Evolutionary conservation across 495 filamentous ascomycete species (phyloP), one percentile per base, ranked within the genome.

Genomic region (Podospora anserina): DNA sequence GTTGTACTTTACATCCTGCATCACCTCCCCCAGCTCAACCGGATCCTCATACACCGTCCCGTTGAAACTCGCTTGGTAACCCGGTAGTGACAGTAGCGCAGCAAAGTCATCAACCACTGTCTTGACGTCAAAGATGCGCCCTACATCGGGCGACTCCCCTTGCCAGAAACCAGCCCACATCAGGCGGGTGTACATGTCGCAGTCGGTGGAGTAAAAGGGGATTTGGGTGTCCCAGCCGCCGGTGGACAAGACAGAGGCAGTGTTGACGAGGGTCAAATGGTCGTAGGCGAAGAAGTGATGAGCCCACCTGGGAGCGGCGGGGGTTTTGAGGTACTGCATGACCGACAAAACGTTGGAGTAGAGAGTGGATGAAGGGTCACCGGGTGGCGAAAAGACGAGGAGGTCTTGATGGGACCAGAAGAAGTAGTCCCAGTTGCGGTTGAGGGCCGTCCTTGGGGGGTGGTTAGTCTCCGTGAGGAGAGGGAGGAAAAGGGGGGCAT

Each of bases 331-430:
- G 15, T 75, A 70, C 19, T 77, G 71, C 7, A 88, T 77, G 32
- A 79, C 76, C 16, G 77, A 75, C 54, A 87, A 72, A 11, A 78
- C 80, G 23, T 81, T 76, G 64, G 75, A 71, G 76, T 89, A 88
- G 16, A 88, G 72, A 9, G 81, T 82, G 56, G 70, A 65, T 28
- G 68, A 66, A 6, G 76, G 77, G 5, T 75, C 76, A 34, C 80
- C 73, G 59, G 84, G 79, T 70, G 77, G 67, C 39, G 83, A 83
- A 32, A 89, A 75, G 18, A 81, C 85, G 0, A 87, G 72, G 7
- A 87, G 74, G 72, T 90, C 88, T 80, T 86, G 84, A 68, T 88
- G 86, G 44, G 79, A 76, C 87, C 86, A 89, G 80, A 87, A 89
- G 77, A 81, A 90, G 71, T 82, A 74, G 23, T 76, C 76, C 85